Base-by-base conservation (phyloP, 371 early-diverging fungal genomes). In the Rhizopus stolonifer region DNA sequence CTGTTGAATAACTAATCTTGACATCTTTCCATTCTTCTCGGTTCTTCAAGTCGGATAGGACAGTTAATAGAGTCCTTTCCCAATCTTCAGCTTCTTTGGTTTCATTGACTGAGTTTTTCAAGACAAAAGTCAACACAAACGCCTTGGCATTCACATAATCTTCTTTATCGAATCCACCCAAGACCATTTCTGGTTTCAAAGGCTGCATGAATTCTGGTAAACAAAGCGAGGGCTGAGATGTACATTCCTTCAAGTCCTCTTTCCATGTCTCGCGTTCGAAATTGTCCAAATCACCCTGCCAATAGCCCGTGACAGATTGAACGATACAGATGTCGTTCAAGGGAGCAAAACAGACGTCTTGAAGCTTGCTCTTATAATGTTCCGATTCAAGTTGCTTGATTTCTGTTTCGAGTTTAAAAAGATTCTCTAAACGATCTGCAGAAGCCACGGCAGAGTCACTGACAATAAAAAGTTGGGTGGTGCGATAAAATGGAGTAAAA, bases 401-500 rank as follows among this genome's bases (percentile, higher is more conserved):
- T 25, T 75, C 76, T 2, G 67, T 51, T 51, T 89, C 80, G 45
- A 89, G 58, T 8, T 58, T 52, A 46, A 87, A 87, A 13, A 89
- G 46, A 21, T 49, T 65, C 18, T 67, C 59, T 32, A 88, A 49
- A 8, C 66, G 70, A 2, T 76, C 68, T 15, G 71, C 70, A 10
- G 74, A 70, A n/a, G 80, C 61, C 3, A 89, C 61, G 4, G 84
- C 60, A 22, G 68, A 65, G 24, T 70, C 69, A 18, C 70, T 69
- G 2, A 86, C 84, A 25, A 90, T 50, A 46, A 90, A 86, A 23
- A 89, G 51, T 50, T 89, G 89, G 0, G 83, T 77, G 3, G 87
- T 84, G 21, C 90, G 80, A 52, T 89, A 90, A 56, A 90, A 90
- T 0, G 89, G 87, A 0, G 82, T 75, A 61, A 90, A 89, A 55